phyloP scores from a whole-genome alignment of 2,329 filamentous ascomycete genomes.

The Eutypella sp. region DNA sequence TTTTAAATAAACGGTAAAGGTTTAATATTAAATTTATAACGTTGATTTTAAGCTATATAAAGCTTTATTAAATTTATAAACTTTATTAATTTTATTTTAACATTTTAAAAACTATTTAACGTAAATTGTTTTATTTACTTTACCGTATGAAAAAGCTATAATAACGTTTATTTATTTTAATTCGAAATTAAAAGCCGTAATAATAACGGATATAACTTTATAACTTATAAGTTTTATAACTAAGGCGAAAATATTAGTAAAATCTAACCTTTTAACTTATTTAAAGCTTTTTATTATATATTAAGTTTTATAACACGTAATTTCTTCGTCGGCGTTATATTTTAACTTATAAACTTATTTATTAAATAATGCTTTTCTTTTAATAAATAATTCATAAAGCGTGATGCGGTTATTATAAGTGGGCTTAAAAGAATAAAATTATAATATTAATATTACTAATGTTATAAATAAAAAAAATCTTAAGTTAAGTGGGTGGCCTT shows the following conservation, averaged over 20 bases:
- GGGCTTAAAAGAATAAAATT: too few species aligned
- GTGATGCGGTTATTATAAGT: too few species aligned
- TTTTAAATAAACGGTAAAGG: constrained; percentile 1
- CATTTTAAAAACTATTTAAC: constrained; percentile 4
- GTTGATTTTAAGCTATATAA: too few species aligned
- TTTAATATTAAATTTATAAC: too few species aligned
- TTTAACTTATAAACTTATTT: not conserved
- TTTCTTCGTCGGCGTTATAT: not conserved
- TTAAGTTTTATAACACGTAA: not conserved
- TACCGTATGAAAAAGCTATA: too few species aligned
- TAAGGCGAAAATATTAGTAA: constrained; percentile 6
- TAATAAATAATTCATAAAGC: not conserved
- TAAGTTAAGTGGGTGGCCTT: too few species aligned
- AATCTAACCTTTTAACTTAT: not conserved
- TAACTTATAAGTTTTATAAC: constrained; percentile 9
- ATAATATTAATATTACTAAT: too few species aligned
- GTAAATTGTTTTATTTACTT: constrained; percentile 9
- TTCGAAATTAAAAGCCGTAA: constrained; percentile 3
- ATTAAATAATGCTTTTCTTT: not conserved
- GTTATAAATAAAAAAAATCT: too few species aligned
- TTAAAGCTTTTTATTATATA: not conserved
- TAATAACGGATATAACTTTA: constrained; percentile 6
- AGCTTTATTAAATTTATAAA: constrained; percentile 4
- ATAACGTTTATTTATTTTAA: constrained; percentile 9
- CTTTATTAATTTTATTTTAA: constrained; percentile 6